phyloP scores from a whole-genome alignment of 2,329 filamentous ascomycete genomes.

The Thelonectria blattea region DNA sequence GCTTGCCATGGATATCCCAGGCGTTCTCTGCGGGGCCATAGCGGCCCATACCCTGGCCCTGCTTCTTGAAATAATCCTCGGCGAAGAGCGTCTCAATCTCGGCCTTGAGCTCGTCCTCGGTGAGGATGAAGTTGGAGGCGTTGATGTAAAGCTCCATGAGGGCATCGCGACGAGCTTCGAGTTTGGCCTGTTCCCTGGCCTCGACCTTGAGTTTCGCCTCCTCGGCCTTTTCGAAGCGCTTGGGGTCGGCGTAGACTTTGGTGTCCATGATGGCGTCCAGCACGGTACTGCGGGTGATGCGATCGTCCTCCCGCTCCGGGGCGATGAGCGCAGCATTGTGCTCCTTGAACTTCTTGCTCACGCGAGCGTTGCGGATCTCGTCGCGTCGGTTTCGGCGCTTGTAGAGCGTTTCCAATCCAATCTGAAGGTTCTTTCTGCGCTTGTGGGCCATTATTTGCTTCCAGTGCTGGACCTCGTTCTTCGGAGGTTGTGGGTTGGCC shows the following conservation, averaged over 20 bases:
- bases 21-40: slow-evolving; percentile 53
- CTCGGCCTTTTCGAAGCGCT: slow-evolving; percentile 62
- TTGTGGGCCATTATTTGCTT: slow-evolving; percentile 74
- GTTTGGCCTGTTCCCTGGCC: slow-evolving; percentile 52
- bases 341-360: slow-evolving; percentile 53
- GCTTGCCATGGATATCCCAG: slow-evolving; percentile 58
- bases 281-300: slow-evolving; percentile 73
- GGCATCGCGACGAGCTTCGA: slow-evolving; percentile 68
- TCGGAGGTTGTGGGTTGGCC: slow-evolving; percentile 45
- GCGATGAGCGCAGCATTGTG: slow-evolving; percentile 60
- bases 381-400: slow-evolving; percentile 62
- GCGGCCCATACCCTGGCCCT: slow-evolving; percentile 40
- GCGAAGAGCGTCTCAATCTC: slow-evolving; percentile 80
- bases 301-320: slow-evolving; percentile 76
- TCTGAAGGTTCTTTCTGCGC: slow-evolving; percentile 73
- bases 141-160: slow-evolving; percentile 91
- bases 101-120: slow-evolving; percentile 75
- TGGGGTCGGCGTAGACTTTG: slow-evolving; percentile 64
- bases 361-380: slow-evolving; percentile 43
- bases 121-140: slow-evolving; percentile 84
- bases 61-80: slow-evolving; percentile 59
- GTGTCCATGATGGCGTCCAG: slow-evolving; percentile 56
- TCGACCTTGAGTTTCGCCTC: slow-evolving; percentile 37
- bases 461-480: slow-evolving; percentile 58
- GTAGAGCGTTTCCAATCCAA: slow-evolving; percentile 74